phyloP scores from a whole-genome alignment of 2,329 filamentous ascomycete species.

The Penicillium sp. region DNA sequence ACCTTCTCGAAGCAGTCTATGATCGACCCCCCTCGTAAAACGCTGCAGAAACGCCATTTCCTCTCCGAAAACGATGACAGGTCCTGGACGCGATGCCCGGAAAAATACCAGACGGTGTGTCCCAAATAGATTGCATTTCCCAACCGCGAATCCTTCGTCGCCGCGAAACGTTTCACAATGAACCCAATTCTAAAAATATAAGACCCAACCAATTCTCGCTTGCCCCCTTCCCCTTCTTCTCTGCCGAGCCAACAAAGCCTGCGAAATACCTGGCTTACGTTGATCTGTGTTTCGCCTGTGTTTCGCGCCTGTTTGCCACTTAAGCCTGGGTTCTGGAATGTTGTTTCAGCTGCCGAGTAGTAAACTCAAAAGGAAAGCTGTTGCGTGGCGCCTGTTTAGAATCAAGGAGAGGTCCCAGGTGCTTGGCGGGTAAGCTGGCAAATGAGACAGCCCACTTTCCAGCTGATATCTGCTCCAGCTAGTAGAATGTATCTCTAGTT shows the following conservation, averaged over 20 bases:
- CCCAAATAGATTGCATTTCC: conserved; percentile 9
- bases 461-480: not conserved
- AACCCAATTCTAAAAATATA: conserved; percentile 13
- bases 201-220: not conserved
- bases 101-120: conserved; percentile 2
- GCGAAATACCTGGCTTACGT: conserved; percentile 8
- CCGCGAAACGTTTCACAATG: conserved; percentile 8
- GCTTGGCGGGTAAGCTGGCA: too few relatives aligned
- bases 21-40: not conserved
- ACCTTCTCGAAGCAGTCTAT: conserved; percentile 1
- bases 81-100: not conserved
- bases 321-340: not conserved
- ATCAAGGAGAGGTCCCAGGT: not conserved
- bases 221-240: not conserved
- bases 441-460: not conserved
- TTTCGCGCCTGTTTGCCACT: conserved; percentile 14
- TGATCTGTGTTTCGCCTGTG: conserved; percentile 16
- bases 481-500: not conserved
- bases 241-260: conserved; percentile 1
- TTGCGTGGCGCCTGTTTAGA: not conserved
- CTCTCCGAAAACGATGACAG: not conserved
- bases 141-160: conserved; percentile 4
- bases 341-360: not conserved
- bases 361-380: not conserved
- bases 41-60: not conserved